Evolutionary conservation across 495 filamentous ascomycete species (phyloP).

Genomic region (Penicillium bialowiezense): DNA sequence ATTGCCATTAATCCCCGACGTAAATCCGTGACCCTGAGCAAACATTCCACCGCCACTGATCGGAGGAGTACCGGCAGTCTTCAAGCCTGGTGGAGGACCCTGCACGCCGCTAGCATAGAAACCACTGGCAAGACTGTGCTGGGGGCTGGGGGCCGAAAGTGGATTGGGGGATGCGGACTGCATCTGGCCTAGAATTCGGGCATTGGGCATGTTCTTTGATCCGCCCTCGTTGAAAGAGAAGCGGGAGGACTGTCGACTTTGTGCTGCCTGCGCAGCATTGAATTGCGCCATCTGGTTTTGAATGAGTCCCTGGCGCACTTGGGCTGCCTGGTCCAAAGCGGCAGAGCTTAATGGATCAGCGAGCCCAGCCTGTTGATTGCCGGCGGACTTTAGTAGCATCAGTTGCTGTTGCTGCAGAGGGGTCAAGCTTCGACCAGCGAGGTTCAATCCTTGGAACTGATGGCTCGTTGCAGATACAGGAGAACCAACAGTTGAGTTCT

Average conservation of each 20-base stretch:
- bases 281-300: conserved; percentile 56
- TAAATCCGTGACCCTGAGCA: conserved; percentile 74
- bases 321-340: conserved; percentile 39
- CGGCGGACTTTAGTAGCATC: conserved; percentile 61
- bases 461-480: conserved; percentile 49
- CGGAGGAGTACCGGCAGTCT: conserved; percentile 89
- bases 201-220: conserved; percentile 81
- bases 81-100: conserved; percentile 91
- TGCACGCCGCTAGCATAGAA: conserved; percentile 66
- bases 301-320: conserved; percentile 50
- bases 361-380: conserved; percentile 51
- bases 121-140: conserved; percentile 39
- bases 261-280: conserved; percentile 58
- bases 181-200: conserved; percentile 88
- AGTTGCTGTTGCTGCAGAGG: conserved; percentile 78
- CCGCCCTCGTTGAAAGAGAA: conserved; percentile 82
- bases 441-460: conserved; percentile 52
- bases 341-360: conserved; percentile 47
- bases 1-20: conserved; percentile 61
- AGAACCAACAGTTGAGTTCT: conserved; percentile 42
- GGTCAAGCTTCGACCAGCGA: conserved; percentile 70
- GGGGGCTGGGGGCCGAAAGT: conserved; percentile 54
- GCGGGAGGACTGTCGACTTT: conserved; percentile 80
- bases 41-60: conserved; percentile 74
- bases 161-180: conserved; percentile 62